Evolutionary conservation across 2,329 filamentous ascomycete genomes (phyloP), one percentile per base, ranked within the genome.

Genomic region (Aschersonia sp.): DNA sequence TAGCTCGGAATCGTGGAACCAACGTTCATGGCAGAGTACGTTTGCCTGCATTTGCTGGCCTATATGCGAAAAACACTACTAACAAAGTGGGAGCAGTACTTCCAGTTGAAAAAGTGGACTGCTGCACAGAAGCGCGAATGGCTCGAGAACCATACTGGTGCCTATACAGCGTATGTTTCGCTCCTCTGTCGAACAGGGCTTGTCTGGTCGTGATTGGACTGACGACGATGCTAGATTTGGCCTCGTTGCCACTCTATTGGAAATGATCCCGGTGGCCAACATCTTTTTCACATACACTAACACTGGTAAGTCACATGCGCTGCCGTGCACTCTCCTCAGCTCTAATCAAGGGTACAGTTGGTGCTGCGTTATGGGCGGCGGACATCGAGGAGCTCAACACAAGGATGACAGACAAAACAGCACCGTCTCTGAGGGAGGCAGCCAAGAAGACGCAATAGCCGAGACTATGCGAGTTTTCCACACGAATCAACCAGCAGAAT

Each of bases 231-330:
- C 42, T 29, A 94, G 89, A 6, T 85, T 95, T 49, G 79, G 79
- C 22, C 72, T 76, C 1, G 78, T 86, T 2, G 83, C 87, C 5
- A 87, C 85, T 44, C 65, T 92, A 1, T 72, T 96, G 4, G 88
- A 96, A 61, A 83, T 95, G 71, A 67, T 96, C 2, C 90, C 90
- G 0, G 68, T 96, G 51, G 79, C 75, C 6, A 89, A 85, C 5
- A 83, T 95, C 47, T 73, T 90, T 51, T 94, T 95, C 59, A 76
- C 84, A 1, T 96, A 94, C 63, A 95, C 88, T 12, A 96, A 95
- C 63, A 84, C 86, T 1, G 77, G 78, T 77, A 67, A 58, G 65
- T 37, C 22, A 22, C 22, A 22, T 22, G 22, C 22, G 22, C 22
- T 22, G 22, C 22, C 22, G 22, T 22, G 2, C 22, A 22, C 22